phyloP scores from a whole-genome alignment of 23 red algal species.

The Chondrus crispus region DNA sequence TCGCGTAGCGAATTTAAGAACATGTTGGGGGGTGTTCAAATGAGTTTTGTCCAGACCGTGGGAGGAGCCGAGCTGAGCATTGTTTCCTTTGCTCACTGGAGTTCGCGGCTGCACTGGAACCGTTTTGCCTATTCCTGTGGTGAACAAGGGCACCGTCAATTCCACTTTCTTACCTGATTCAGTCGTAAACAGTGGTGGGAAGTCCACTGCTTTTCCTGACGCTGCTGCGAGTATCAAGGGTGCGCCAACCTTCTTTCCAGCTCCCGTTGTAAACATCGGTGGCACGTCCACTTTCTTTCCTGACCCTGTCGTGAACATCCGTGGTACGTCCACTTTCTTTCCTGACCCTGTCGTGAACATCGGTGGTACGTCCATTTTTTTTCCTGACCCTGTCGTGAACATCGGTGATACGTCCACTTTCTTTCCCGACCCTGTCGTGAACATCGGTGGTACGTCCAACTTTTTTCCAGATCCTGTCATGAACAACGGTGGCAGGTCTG shows the following conservation, averaged over 20 bases:
- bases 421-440: slow-evolving; percentile 18
- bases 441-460: background rate
- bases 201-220: no score
- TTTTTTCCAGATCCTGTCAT: background rate
- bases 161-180: no score
- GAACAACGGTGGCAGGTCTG: background rate
- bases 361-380: background rate
- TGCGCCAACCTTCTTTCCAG: no score
- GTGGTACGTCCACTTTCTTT: background rate
- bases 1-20: background rate
- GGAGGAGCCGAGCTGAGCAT: background rate
- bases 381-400: slow-evolving; percentile 18
- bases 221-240: no score
- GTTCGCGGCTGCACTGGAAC: no score
- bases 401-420: background rate
- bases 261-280: no score
- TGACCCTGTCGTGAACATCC: slow-evolving; percentile 9
- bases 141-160: no score
- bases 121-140: no score
- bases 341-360: slow-evolving; percentile 20
- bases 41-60: background rate
- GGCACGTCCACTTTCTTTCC: background rate
- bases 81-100: no score
- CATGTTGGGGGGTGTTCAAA: background rate
- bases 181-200: no score